These are phyloP conservation scores for Pseudozyma tsukubaensis DNA, from an alignment of 1,284 basidiomycete genomes.

Conservation along the genomic window DNA sequence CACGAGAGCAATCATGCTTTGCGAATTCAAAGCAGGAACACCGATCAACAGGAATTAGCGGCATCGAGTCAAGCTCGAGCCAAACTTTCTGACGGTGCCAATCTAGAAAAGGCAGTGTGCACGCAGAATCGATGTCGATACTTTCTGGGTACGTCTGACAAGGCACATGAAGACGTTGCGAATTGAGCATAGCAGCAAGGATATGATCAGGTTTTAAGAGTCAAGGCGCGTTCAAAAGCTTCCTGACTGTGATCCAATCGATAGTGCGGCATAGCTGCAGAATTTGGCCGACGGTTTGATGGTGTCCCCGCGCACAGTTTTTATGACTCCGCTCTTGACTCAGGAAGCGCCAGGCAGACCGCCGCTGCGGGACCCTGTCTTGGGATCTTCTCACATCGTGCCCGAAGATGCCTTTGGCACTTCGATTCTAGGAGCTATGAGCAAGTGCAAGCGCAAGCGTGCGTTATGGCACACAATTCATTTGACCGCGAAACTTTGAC, in stretches of 20 bases:
- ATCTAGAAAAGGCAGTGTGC: background rate
- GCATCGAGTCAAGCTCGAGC: background rate
- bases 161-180: no score
- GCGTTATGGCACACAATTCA: no score
- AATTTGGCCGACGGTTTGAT: slow-evolving; percentile 18
- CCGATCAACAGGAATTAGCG: background rate
- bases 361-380: slow-evolving; percentile 4
- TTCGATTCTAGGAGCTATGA: no score
- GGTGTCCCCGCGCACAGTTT: slow-evolving; percentile 3
- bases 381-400: no score
- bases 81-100: background rate
- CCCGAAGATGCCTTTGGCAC: no score
- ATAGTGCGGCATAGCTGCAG: slow-evolving; percentile 1
- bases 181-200: no score
- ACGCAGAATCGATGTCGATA: no score
- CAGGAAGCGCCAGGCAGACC: slow-evolving; percentile 11
- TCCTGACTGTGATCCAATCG: background rate
- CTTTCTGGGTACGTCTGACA: no score
- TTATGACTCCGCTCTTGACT: slow-evolving; percentile 1
- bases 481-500: no score
- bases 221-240: no score
- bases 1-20: slow-evolving; percentile 13
- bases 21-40: slow-evolving; percentile 3
- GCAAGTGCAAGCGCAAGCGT: no score
- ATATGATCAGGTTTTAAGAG: no score